Evolutionary conservation across 2,329 filamentous ascomycete genomes (phyloP).

Genomic region (Sordariomycetes sp.): DNA sequence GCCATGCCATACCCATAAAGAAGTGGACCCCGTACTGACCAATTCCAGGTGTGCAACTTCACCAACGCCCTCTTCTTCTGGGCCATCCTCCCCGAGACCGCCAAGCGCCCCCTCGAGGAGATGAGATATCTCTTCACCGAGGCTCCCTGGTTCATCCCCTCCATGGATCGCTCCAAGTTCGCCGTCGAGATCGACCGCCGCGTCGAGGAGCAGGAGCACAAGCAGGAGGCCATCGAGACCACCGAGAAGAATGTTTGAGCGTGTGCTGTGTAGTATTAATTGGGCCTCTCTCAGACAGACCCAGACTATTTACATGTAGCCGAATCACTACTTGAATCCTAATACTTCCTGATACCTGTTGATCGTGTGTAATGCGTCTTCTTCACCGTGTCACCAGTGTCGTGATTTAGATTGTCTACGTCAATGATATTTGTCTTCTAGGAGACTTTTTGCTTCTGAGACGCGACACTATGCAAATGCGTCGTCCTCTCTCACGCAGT

Average conservation of each 20-base stretch:
- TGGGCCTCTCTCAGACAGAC: too few species aligned
- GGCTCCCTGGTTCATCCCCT: constrained; percentile 47
- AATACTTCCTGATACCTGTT: too few species aligned
- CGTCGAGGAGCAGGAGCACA: constrained; percentile 41
- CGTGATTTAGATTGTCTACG: too few species aligned
- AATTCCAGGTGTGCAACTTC: constrained; percentile 43
- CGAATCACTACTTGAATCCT: too few species aligned
- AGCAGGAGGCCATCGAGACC: constrained; percentile 16
- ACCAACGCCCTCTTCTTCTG: constrained; percentile 38
- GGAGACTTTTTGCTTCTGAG: too few species aligned
- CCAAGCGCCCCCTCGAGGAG: constrained; percentile 50
- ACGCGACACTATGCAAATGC: too few species aligned
- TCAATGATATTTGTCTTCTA: too few species aligned
- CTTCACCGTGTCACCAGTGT: too few species aligned
- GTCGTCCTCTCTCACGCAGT: too few species aligned
- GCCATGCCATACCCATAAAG: not conserved
- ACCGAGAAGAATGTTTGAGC: not conserved
- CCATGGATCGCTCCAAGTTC: constrained; percentile 30
- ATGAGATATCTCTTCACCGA: constrained; percentile 56
- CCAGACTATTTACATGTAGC: too few species aligned
- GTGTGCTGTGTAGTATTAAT: not conserved
- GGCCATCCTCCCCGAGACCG: constrained; percentile 52
- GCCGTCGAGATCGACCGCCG: constrained; percentile 41
- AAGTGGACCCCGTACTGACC: constrained; percentile 19
- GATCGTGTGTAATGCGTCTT: too few species aligned